A percentile compares a stretch with the other conserved stretches of the same genome.
phyloP scores from a whole-genome alignment of 1,284 basidiomycete species.

The Ganoderma resinaceum region DNA sequence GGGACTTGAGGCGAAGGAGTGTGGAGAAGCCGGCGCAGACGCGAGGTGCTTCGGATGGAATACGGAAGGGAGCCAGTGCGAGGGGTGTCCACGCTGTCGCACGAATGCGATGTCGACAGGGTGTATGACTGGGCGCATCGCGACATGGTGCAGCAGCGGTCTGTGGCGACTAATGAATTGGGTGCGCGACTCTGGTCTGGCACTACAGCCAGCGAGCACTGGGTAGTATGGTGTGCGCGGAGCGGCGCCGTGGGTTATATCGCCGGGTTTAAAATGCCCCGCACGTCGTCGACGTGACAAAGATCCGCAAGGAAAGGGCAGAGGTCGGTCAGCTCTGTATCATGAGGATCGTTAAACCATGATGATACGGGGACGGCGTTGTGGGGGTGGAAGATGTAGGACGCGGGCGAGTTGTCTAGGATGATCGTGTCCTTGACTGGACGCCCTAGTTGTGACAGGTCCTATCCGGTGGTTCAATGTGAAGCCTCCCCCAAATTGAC shows the following conservation, averaged over 20 bases:
- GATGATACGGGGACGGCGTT: conserved; percentile 98
- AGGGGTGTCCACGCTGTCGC: conserved; percentile 9
- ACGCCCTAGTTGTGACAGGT: conserved; percentile 94
- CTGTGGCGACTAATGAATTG: not conserved
- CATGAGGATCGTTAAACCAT: conserved; percentile 99
- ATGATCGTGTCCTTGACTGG: conserved; percentile 95
- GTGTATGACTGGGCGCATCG: not conserved
- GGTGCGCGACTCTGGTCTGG: not conserved
- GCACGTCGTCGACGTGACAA: conserved; percentile 84
- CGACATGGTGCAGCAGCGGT: not conserved
- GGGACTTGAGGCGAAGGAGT: conserved; percentile 2
- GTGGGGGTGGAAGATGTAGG: conserved; percentile 99
- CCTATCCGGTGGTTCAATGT: conserved; percentile 56
- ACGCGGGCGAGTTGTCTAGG: conserved; percentile 98
- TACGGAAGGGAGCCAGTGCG: not conserved
- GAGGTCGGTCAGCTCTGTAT: conserved; percentile 95
- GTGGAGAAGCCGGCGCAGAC: conserved; percentile 20
- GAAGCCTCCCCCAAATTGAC: conserved; percentile 9
- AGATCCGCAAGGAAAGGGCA: conserved; percentile 94
- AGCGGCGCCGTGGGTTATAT: conserved; percentile 17
- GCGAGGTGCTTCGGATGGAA: conserved; percentile 16
- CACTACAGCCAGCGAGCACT: not conserved
- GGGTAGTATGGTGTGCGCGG: not conserved
- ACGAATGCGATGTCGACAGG: conserved; percentile 13
- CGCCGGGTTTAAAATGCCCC: conserved; percentile 87